Evolutionary conservation across 176 grass and related monocot genomes (phyloP), one percentile per base, ranked within the genome.

Genomic region (Ananas comosus): DNA sequence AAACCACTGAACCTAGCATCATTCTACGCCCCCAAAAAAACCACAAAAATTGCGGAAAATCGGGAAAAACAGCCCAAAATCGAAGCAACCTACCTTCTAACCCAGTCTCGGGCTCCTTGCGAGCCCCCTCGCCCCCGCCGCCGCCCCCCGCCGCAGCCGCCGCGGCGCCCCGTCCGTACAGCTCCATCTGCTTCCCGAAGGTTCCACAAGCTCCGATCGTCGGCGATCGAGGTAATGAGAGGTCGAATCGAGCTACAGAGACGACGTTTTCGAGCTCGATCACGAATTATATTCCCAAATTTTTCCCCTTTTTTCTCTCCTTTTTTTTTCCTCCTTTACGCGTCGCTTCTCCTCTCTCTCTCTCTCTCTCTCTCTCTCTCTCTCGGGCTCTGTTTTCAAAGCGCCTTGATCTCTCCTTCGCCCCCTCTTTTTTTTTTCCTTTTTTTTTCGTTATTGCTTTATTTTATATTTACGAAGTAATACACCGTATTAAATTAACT

Each of bases 21-120:
- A 72, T 58, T 12, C 67, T 29, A 64, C 77, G 22, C 14, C 14
- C 14, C 2, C 27, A 65, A 71, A 2, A 79, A 66, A 67, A 70
- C 2, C 7, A 3, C 2, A 21, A 61, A 61, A 61, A 61, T 10
- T 0, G 17, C 3, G 10, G 21, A 61, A 13, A 21, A 9, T 61
- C 56, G 21, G 13, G 10, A 18, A 61, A 13, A 10, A 9, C 21
- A 16, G 21, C 21, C 56, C 16, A 9, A 2, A 19, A 61, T 61
- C 56, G 56, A 22, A 61, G 56, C 56, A 9, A 61, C 51, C 59
- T 53, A 96, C 92, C 92, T 96, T 96, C 83, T 9, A 96, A 68
- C 2, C 79, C 86, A 50, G 86, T 79, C 54, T 67, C 72, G 25
- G 79, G 57, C 17, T 71, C 79, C 4, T 24, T 11, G 17, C 78